Base-by-base conservation (phyloP, 2,329 filamentous ascomycete genomes). In the Fusarium praegraminearum region DNA sequence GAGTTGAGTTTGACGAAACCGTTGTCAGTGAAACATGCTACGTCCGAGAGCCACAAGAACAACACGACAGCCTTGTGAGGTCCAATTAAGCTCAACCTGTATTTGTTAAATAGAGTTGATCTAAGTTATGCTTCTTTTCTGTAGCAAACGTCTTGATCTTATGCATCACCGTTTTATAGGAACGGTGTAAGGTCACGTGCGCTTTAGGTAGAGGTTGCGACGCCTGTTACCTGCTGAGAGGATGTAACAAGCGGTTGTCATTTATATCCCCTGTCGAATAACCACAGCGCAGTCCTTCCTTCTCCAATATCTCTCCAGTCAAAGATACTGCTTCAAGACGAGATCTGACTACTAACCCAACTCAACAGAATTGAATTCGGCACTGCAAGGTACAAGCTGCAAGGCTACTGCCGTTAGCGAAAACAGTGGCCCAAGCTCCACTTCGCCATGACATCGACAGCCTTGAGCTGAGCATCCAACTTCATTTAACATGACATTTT, bases 371-470 rank as follows among this genome's bases (percentile, higher is more conserved):
- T 22, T 30, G 28, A 11, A 30, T 11, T 30, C 28, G 28, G 28
- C 12, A 30, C 43, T 12, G 10, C 16, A 8, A 18, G 32, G 20
- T 40, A 40, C 36, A 16, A 24, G 32, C 32, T 52, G 49, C 49
- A 16, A 52, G 49, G 49, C 49, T 52, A 15, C n/a, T 10, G 43
- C 24, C 43, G 22, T 43, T 49, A 56, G 10, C 5, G 7, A 30
- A 13, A n/a, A 7, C 10, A 32, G 35, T 57, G 61, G 61, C 11
- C 44, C 36, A 45, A 57, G 59, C 61, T 57, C 38, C 43, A 13
- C 7, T 44, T 9, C 35, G 28, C 8, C 11, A 62, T 62, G 40
- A 62, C 57, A 62, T 45, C 28, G 46, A 16, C 46, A 38, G 38
- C 45, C 56, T 60, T 22, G 52, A 32, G 40, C 57, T 41, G 35